A percentile compares a stretch with the other conserved stretches of the same genome.
These are phyloP conservation scores for Colletotrichum australisinense DNA, from an alignment of 2,329 filamentous ascomycete genomes.

Conservation along the genomic window DNA sequence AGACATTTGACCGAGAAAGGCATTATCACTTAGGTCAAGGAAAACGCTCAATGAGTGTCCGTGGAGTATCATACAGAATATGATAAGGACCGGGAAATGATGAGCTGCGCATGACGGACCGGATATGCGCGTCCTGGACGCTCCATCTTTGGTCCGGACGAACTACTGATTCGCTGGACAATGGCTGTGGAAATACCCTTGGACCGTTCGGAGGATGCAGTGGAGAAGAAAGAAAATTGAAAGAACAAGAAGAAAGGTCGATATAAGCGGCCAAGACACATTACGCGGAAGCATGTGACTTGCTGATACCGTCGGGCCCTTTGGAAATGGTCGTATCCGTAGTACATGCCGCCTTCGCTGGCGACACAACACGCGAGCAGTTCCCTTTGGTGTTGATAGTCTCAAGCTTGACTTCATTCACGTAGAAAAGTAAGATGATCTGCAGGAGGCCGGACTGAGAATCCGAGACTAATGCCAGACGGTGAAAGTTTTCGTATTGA, in stretches of 20 bases:
- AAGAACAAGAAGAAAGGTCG: neutral
- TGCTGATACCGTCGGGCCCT: neutral
- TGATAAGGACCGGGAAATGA: conserved; percentile 27
- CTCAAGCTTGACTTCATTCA: neutral
- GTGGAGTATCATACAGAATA: neutral
- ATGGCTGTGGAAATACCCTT: neutral
- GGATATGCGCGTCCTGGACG: conserved; percentile 16
- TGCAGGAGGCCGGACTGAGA: neutral
- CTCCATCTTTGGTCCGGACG: conserved; percentile 21
- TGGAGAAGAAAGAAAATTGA: conserved; percentile 11
- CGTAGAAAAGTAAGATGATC: neutral
- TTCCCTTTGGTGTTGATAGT: neutral
- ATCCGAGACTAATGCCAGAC: neutral
- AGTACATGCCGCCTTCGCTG: neutral
- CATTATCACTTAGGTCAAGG: neutral
- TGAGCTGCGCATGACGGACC: conserved; percentile 8
- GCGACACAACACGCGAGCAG: neutral
- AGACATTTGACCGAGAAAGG: no score
- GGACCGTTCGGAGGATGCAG: neutral
- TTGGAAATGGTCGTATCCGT: neutral
- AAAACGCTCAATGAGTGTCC: neutral
- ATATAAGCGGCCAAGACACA: neutral
- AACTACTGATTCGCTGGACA: conserved; percentile 12
- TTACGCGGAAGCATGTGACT: conserved; percentile 3
- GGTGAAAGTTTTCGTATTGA: neutral